Evolutionary conservation across 2,329 filamentous ascomycete genomes (phyloP).

Genomic region (Cytospora piceae): DNA sequence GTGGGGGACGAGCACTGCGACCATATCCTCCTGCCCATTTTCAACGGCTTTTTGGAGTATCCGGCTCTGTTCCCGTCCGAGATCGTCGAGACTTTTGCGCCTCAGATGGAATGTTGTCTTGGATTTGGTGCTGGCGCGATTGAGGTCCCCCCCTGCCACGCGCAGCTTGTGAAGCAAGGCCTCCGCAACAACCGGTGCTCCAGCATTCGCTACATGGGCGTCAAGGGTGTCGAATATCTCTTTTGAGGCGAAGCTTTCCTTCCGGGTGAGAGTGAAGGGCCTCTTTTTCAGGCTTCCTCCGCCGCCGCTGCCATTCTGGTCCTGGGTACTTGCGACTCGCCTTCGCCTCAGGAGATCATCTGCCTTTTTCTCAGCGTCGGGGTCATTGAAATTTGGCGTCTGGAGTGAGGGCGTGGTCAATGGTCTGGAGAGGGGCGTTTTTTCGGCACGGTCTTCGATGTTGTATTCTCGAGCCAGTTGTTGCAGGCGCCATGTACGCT

Average conservation of each 20-base stretch:
- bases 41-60: constrained; percentile 56
- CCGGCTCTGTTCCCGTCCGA: constrained; percentile 56
- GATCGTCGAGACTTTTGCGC: constrained; percentile 53
- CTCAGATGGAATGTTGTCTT: constrained; percentile 53
- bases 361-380: constrained; percentile 55
- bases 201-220: constrained; percentile 52
- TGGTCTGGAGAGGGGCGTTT: constrained; percentile 47
- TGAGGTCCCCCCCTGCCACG: constrained; percentile 54
- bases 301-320: constrained; percentile 36
- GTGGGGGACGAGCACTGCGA: constrained; percentile 57
- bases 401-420: constrained; percentile 35
- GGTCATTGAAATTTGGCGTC: constrained; percentile 48
- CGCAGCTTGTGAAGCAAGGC: constrained; percentile 56
- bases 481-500: constrained; percentile 52
- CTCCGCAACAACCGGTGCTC: constrained; percentile 60
- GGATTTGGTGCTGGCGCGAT: constrained; percentile 50
- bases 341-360: constrained; percentile 58
- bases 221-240: constrained; percentile 58
- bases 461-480: constrained; percentile 56
- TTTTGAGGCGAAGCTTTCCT: constrained; percentile 56
- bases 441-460: constrained; percentile 46
- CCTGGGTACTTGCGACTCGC: constrained; percentile 39
- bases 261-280: constrained; percentile 51
- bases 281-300: constrained; percentile 39
- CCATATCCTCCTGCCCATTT: constrained; percentile 55